These are phyloP conservation scores for Pseudogymnoascus sp. DNA, from an alignment of 2,329 filamentous ascomycete species.

Conservation along the genomic window DNA sequence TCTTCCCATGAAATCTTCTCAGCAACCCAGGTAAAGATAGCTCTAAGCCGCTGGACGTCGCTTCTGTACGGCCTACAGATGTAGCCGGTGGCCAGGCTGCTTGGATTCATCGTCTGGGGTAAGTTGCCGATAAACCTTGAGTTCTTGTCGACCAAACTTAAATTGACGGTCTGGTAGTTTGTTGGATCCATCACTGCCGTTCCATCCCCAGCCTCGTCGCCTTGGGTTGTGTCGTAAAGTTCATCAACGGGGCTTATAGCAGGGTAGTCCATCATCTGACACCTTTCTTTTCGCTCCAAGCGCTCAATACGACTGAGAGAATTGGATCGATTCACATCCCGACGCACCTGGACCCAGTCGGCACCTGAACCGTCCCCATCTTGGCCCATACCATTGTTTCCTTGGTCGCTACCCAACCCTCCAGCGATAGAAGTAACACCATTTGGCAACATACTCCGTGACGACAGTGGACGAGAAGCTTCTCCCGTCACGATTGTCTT, in stretches of 20 bases:
- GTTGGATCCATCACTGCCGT: conserved; percentile 73
- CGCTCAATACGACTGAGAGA: conserved; percentile 84
- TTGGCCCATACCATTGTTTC: conserved; percentile 60
- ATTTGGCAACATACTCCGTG: conserved; percentile 19
- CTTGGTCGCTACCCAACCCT: conserved; percentile 33
- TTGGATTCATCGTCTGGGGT: conserved; percentile 73
- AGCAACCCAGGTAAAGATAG: conserved; percentile 96
- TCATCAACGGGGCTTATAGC: conserved; percentile 86
- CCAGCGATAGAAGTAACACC: conserved; percentile 46
- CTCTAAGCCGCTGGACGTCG: conserved; percentile 83
- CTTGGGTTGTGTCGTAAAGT: conserved; percentile 74
- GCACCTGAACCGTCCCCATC: conserved; percentile 43
- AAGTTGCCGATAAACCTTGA: conserved; percentile 81
- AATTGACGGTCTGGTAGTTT: conserved; percentile 72
- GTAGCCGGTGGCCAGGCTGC: conserved; percentile 79
- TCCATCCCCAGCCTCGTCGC: conserved; percentile 83
- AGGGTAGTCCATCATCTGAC: conserved; percentile 88
- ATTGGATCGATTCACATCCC: conserved; percentile 92
- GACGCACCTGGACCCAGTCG: conserved; percentile 96
- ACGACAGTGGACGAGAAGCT: conserved; percentile 31
- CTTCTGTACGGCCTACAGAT: conserved; percentile 90
- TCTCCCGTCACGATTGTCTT: conserved; percentile 55
- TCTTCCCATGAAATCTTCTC: conserved; percentile 95
- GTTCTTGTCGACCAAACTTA: conserved; percentile 89
- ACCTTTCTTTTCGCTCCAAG: conserved; percentile 76